Percentiles rank a stretch among this genome's conserved stretches.
Conservation (phyloP, 208 protist species). For the Tritrichomonas foetus region DNA sequence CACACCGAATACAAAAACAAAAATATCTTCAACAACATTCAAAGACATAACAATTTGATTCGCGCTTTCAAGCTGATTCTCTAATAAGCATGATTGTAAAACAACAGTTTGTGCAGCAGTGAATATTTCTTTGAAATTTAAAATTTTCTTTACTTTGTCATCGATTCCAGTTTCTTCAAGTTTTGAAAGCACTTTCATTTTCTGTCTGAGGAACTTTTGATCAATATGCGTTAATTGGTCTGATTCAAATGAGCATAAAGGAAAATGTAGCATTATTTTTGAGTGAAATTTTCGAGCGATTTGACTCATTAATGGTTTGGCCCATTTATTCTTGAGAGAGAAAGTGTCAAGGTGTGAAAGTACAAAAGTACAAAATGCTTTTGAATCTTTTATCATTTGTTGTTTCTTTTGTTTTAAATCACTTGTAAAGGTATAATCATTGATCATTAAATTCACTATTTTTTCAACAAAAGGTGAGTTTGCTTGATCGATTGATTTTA, state of each 20-base stretch:
- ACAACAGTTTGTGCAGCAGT: background rate
- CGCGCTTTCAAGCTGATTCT: background rate
- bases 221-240: background rate
- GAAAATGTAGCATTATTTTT: background rate
- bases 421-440: background rate
- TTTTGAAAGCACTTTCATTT: background rate
- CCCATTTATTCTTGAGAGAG: background rate
- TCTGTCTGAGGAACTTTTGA: background rate
- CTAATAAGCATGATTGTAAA: background rate
- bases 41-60: background rate
- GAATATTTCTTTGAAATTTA: background rate
- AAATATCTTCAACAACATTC: constrained; percentile 7
- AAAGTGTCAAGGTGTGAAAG: background rate
- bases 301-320: background rate
- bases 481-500: background rate
- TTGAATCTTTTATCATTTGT: background rate
- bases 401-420: background rate
- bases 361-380: background rate
- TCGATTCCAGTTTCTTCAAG: background rate
- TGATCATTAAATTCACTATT: background rate
- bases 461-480: background rate
- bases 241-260: background rate
- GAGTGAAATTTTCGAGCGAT: background rate
- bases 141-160: background rate
- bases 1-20: background rate